phyloP scores from a whole-genome alignment of 2,329 filamentous ascomycete species.

The Aspergillus pseudoviridinutans region DNA sequence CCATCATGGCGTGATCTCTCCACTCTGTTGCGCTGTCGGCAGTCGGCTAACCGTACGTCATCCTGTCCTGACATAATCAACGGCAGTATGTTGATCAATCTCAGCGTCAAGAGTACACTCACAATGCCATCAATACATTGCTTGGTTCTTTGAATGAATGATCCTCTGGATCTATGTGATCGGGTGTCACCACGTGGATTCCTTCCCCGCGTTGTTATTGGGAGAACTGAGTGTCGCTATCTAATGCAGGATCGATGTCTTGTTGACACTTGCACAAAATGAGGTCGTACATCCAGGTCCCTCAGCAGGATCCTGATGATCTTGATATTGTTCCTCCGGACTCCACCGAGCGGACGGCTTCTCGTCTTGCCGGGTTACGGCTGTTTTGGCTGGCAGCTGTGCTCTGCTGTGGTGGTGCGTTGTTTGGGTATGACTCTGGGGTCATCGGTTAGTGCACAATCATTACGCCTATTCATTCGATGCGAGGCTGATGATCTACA shows the following conservation, averaged over 20 bases:
- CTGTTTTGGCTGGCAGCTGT: conserved; percentile 52
- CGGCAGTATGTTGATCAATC: neutral
- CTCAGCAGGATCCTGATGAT: conserved; percentile 9
- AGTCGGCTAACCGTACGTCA: conserved; percentile 10
- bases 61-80: neutral
- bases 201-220: no score
- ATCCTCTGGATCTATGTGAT: neutral
- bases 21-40: conserved; percentile 4
- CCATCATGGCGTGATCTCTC: neutral
- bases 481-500: conserved; percentile 8
- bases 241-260: no score
- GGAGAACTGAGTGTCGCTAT: neutral
- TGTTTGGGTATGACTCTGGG: conserved; percentile 43
- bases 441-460: conserved; percentile 34
- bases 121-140: neutral
- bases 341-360: neutral
- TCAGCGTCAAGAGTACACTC: neutral
- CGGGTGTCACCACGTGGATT: neutral
- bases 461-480: no score
- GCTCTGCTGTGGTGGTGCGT: conserved; percentile 49
- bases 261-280: neutral
- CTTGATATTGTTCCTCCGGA: neutral
- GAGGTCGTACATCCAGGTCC: conserved; percentile 15
- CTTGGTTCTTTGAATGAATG: neutral
- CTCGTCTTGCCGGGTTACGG: conserved; percentile 38